Base-by-base conservation (phyloP, 2,329 filamentous ascomycete genomes). In the Conoideocrella luteorostrata region DNA sequence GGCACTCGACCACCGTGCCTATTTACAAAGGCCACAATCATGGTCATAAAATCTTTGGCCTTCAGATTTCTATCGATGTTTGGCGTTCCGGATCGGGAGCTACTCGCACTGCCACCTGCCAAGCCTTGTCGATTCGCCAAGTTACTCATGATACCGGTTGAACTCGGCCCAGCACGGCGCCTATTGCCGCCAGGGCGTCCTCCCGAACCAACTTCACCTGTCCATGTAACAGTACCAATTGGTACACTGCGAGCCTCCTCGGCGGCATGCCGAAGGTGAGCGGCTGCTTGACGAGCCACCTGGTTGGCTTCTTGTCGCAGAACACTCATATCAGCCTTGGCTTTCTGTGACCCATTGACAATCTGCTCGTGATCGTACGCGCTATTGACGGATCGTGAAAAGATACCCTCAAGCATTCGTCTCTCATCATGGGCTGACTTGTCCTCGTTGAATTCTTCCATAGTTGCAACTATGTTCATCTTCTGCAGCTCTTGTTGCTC, bases 311-410 rank as follows among this genome's bases (percentile, higher is more conserved):
- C 89, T 9, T 81, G 78, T 52, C 88, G 83, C 38, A 96, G 80
- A 51, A 95, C 84, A 20, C 77, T 77, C 4, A 82, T 81, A 56
- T 95, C 87, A 0, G 88, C 86, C 49, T 80, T 76, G 15, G 87
- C 69, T 44, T 80, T 80, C 41, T 79, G 78, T 53, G 81, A 84
- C 30, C 85, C 85, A 52, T 84, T 86, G 55, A 97, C 78, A 55
- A 97, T 95, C 42, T 88, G 79, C 52, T 97, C 93, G 59, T 98
- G 93, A 55, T 96, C 88, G 35, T 96, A 78, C 0, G 90, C 88
- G n/a, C 86, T 89, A 56, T 95, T 89, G 2, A 97, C 86, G 3
- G 88, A 86, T 32, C 83, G 81, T 1, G 89, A 84, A 59, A 97
- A 95, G 43, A 98, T 88, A 41, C 86, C 86, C 50, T 90, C 83